Evolutionary conservation across 2,329 filamentous ascomycete species (phyloP).

Genomic region (Parastagonospora nodorum): DNA sequence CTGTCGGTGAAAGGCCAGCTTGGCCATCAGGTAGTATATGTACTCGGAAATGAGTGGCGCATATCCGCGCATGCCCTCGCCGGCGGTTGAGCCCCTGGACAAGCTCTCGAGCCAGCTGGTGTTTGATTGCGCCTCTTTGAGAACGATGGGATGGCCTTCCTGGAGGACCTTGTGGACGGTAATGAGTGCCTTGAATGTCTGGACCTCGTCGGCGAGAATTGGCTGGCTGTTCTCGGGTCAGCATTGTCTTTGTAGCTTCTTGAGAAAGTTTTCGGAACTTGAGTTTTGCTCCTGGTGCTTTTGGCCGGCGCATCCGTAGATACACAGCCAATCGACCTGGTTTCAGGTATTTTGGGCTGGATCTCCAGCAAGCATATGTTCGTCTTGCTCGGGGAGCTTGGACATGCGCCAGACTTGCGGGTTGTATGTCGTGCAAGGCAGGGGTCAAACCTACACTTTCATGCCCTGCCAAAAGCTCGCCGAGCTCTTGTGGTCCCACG

Average conservation of each 20-base stretch:
- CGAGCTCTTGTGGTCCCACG: conserved; percentile 98
- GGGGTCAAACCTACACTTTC: conserved; percentile 77
- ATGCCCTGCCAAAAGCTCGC: conserved; percentile 90
- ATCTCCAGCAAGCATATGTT: background rate
- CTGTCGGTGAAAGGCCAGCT: conserved; percentile 94
- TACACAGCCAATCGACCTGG: no score
- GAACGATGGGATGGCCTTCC: conserved; percentile 86
- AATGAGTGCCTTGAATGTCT: conserved; percentile 98
- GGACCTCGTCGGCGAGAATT: conserved; percentile 96
- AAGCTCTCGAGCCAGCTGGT: conserved; percentile 91
- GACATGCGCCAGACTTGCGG: background rate
- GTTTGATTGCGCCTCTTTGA: conserved; percentile 89
- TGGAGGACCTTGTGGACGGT: conserved; percentile 97
- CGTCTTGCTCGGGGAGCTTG: no score
- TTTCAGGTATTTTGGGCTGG: background rate
- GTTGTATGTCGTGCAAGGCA: background rate
- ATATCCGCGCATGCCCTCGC: conserved; percentile 86
- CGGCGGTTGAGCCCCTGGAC: conserved; percentile 74
- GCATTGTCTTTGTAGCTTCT: conserved; percentile 2
- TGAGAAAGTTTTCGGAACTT: background rate
- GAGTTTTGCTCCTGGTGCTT: background rate
- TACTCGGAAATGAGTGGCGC: conserved; percentile 94
- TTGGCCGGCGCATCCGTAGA: no score
- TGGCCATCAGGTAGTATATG: conserved; percentile 91
- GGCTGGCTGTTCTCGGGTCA: conserved; percentile 70